A percentile compares a stretch with the other conserved stretches of the same genome.
Evolutionary conservation across 1,284 basidiomycete species (phyloP).

Genomic region (Ustilago curta): DNA sequence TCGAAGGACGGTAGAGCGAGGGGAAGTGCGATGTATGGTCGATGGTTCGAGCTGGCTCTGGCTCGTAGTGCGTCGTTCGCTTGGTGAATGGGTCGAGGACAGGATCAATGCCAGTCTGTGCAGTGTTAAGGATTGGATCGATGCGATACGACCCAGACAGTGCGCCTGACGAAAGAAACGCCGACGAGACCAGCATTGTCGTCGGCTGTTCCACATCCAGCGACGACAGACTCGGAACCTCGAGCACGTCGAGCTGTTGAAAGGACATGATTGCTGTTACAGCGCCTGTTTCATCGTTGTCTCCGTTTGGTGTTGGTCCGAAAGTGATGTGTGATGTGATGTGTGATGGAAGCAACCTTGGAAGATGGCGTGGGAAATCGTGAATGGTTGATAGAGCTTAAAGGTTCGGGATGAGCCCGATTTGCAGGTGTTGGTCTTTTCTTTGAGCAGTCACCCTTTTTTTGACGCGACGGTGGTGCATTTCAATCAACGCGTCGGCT

Average conservation of each 20-base stretch:
- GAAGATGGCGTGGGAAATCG: conserved; percentile 4
- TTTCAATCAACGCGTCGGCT: conserved; percentile 43
- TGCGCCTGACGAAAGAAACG: conserved; percentile 19
- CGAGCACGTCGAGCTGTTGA: conserved; percentile 23
- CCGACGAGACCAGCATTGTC: conserved; percentile 26
- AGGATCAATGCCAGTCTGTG: conserved; percentile 14
- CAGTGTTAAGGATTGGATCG: neutral
- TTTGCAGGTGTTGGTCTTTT: conserved; percentile 40
- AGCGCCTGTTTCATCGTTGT: neutral
- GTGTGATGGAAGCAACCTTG: conserved; percentile 1
- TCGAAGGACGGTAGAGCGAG: neutral
- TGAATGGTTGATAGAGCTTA: conserved; percentile 1
- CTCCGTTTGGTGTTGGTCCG: neutral
- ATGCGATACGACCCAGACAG: neutral
- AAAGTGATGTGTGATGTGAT: neutral
- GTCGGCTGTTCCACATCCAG: conserved; percentile 20
- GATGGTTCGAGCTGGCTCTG: neutral
- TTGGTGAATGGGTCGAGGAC: conserved; percentile 30
- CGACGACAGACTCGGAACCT: conserved; percentile 24
- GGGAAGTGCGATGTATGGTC: neutral
- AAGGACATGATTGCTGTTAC: conserved; percentile 28
- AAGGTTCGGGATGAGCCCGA: conserved; percentile 18
- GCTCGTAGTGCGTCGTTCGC: conserved; percentile 2
- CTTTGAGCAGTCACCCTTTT: conserved; percentile 1
- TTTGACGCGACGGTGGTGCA: conserved; percentile 30